Evolutionary conservation across 2,329 filamentous ascomycete genomes (phyloP), one percentile per base, ranked within the genome.

Genomic region (Didymosphaeria variabile): DNA sequence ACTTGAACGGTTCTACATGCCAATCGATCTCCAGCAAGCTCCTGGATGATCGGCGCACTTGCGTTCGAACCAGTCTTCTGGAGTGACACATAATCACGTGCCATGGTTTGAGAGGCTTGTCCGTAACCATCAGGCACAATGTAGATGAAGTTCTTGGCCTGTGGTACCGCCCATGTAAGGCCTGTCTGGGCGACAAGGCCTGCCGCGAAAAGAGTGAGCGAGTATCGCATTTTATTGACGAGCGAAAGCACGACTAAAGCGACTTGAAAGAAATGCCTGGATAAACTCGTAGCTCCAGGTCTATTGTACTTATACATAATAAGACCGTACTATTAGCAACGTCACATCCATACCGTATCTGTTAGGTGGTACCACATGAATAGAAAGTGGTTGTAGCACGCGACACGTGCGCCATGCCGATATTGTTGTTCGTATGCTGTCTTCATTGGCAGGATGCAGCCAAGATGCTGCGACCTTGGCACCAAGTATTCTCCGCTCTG

Each of bases 101-200:
- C 63, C 58, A 72, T 66, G 8, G 68, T 71, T 54, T 71, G 68
- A 2, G 69, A 72, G 3, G 63, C 67, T 23, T 60, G 64, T 1
- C 68, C 69, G 62, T 71, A 71, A 23, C 68, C 68, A 63, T 72
- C 69, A 8, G 68, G 68, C 5, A 72, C 62, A 36, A 72, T 67
- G 45, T 71, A 71, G 49, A 72, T 70, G 32, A 72, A 69, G 56
- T 69, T 71, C 26, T 60, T 63, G 15, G 67, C 67, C 19, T 59
- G 57, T 8, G 67, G 65, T 12, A 66, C 40, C 1, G 67, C 54
- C 66, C 63, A 64, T 19, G 63, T 62, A 2, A 62, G 63, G 40
- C 55, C 42, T 19, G 55, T 59, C 17, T 65, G 62, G 6, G 57
- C 46, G 21, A 67, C 60, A 6, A 65, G 58, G 6, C 50, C 34